A percentile compares a stretch with the other conserved stretches of the same genome.
Evolutionary conservation across 768 basidiomycete genomes (phyloP).

Genomic region (Paxillus ammoniavirescens): DNA sequence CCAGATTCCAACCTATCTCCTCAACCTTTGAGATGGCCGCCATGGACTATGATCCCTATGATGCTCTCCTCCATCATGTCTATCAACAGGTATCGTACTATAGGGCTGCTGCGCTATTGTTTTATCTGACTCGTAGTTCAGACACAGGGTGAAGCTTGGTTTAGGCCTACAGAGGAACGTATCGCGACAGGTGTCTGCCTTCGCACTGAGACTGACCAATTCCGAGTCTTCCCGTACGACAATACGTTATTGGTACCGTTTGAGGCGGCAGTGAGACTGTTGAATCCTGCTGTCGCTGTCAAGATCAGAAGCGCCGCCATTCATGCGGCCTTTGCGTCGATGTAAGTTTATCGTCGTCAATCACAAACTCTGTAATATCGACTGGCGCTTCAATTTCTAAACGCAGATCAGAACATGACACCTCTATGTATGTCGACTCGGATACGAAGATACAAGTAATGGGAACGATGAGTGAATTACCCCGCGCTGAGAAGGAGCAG

Average conservation of each 20-base stretch:
- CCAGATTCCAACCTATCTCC: background rate
- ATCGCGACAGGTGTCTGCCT: constrained; percentile 76
- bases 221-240: constrained; percentile 82
- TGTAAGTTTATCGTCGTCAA: constrained; percentile 42
- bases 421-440: constrained; percentile 64
- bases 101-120: background rate
- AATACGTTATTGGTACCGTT: constrained; percentile 74
- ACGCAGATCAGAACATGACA: constrained; percentile 49
- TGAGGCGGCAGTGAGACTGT: constrained; percentile 65
- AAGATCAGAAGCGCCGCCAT: constrained; percentile 79
- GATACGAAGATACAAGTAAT: constrained; percentile 88
- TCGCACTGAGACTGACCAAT: constrained; percentile 62
- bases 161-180: constrained; percentile 78
- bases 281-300: constrained; percentile 84
- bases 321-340: constrained; percentile 69
- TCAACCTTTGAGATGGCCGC: constrained; percentile 4
- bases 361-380: background rate
- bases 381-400: background rate
- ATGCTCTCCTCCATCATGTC: constrained; percentile 77
- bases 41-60: constrained; percentile 80
- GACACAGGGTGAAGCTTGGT: constrained; percentile 84
- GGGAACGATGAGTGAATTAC: constrained; percentile 63
- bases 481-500: constrained; percentile 86
- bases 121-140: constrained; percentile 31
- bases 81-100: constrained; percentile 61